Evolutionary conservation across 2,329 filamentous ascomycete species (phyloP), one percentile per base, ranked within the genome.

Genomic region (Lachnum nothofagi): DNA sequence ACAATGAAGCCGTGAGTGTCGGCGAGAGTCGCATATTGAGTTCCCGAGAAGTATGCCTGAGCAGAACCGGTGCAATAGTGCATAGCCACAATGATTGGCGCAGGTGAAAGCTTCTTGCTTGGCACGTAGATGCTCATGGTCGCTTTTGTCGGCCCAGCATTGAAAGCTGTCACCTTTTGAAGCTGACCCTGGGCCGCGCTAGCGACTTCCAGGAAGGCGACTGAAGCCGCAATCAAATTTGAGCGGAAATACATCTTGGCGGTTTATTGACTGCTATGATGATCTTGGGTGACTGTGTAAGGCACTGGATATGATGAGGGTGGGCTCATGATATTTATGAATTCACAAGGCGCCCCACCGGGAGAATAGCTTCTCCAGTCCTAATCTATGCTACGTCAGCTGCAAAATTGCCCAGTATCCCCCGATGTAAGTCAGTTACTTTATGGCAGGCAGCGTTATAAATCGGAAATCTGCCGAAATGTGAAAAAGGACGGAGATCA

Each of bases 1-100:
- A 77, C 71, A 45, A 83, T 79, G 64, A 77, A 81, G 29, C 77
- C 78, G 48, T 79, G 69, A 44, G 67, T 56, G 51, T 75, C 73
- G 6, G 79, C 75, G 10, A 79, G 66, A 2, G 68, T 65, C 19
- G 74, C 72, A 63, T 77, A 83, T 8, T 75, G 50, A 17, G 65
- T 60, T 19, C 43, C 52, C 1, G 54, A 52, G 20, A 55, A 63
- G 34, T 52, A 56, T 17, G 23, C 46, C 12, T 27, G 33, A 17
- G 42, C 78, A 3, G 71, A 71, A 34, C 78, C 78, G 16, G 16
- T 19, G 29, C 52, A 52, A 35, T 51, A 47, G 31, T 54, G 54
- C 10, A 56, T 51, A n/a, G 51, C 53, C 5, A 56, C 48, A 17
- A 56, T 44, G 19, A 56, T 54, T n/a, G 51, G 41, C 24, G 53